Conservation (phyloP, 2,329 filamentous ascomycete genomes). For the Venturiaceae sp. region DNA sequence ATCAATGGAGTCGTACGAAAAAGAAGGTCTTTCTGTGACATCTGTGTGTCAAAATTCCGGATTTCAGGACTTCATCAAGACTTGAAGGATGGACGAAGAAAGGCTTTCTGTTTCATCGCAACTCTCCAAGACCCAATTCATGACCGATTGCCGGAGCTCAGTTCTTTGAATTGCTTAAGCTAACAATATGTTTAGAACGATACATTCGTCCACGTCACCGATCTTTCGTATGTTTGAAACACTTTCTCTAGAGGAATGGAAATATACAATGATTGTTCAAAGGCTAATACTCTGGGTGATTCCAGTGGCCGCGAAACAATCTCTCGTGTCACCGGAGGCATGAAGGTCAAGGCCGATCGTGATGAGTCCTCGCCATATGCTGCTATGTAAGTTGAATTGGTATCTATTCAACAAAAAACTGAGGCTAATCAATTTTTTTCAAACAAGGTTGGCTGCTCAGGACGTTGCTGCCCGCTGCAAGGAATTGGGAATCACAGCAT, state of each 20-base stretch:
- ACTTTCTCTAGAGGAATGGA: not conserved
- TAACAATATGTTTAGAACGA: constrained; percentile 26
- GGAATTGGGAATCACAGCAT: constrained; percentile 80
- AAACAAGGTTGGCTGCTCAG: constrained; percentile 99
- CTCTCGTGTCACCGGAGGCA: constrained; percentile 98
- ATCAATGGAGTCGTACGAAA: too few species aligned
- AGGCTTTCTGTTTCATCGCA: too few species aligned
- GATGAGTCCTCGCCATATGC: constrained; percentile 99
- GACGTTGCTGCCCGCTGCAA: constrained; percentile 80
- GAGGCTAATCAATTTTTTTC: too few species aligned
- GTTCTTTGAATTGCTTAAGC: too few species aligned
- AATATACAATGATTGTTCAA: not conserved
- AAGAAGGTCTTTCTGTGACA: too few species aligned
- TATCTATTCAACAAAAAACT: too few species aligned
- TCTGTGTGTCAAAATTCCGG: too few species aligned
- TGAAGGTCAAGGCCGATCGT: constrained; percentile 99
- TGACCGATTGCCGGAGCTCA: too few species aligned
- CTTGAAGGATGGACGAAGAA: too few species aligned
- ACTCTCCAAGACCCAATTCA: too few species aligned
- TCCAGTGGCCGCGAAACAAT: constrained; percentile 98
- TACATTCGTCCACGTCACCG: constrained; percentile 86
- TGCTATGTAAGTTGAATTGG: too few species aligned
- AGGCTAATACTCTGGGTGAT: constrained; percentile 60
- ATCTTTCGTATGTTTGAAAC: constrained; percentile 56
- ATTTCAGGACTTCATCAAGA: too few species aligned